These are phyloP conservation scores for Cryptosporidium baileyi DNA, from an alignment of 169 alveolate species.

Conservation along the genomic window DNA sequence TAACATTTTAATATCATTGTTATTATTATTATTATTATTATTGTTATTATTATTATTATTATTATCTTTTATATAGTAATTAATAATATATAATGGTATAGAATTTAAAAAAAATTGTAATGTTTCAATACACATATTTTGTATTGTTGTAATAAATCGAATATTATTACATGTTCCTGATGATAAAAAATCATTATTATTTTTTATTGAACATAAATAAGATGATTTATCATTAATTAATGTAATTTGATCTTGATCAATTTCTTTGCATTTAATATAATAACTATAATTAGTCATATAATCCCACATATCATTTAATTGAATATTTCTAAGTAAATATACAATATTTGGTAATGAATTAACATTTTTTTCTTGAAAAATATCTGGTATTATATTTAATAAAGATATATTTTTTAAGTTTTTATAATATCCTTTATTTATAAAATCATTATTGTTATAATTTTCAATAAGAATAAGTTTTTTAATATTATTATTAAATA, in stretches of 20 bases:
- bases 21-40: neutral
- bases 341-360: conserved; percentile 13
- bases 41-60: neutral
- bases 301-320: neutral
- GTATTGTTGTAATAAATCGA: conserved; percentile 33
- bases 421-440: neutral
- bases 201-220: conserved; percentile 23
- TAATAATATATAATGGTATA: neutral
- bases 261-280: neutral
- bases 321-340: conserved; percentile 23
- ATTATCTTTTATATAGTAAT: neutral
- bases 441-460: conserved; percentile 43
- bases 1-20: neutral
- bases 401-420: conserved; percentile 3
- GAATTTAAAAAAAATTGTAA: neutral
- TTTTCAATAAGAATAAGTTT: conserved; percentile 1
- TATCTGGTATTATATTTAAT: neutral
- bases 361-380: neutral
- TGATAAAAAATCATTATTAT: conserved; percentile 21
- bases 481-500: neutral
- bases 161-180: neutral
- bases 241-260: neutral
- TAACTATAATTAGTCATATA: neutral
- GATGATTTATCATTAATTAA: neutral
- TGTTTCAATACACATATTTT: conserved; percentile 37